Percentiles rank a stretch among this genome's conserved stretches.
phyloP scores from a whole-genome alignment of 345 rosid species.

The Eucalyptus sideroxylon region DNA sequence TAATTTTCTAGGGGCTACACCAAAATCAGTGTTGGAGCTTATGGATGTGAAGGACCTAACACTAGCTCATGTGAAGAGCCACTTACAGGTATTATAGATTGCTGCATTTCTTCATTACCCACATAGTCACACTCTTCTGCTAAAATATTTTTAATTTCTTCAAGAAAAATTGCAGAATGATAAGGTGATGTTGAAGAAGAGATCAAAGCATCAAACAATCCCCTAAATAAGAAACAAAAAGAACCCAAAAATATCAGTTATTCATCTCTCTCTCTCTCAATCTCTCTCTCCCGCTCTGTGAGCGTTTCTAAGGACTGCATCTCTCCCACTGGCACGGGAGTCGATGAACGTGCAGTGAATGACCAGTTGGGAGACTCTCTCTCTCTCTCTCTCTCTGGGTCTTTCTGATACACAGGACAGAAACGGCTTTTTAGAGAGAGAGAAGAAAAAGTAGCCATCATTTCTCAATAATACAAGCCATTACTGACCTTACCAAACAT shows the following conservation, averaged over 20 bases:
- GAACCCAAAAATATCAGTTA: not conserved
- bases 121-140: not conserved
- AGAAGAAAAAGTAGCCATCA: slow-evolving; percentile 33
- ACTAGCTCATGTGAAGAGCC: slow-evolving; percentile 79
- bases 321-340: slow-evolving; percentile 15
- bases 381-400: not conserved
- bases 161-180: not conserved
- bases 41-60: slow-evolving; percentile 80
- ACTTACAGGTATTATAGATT: slow-evolving; percentile 42
- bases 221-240: not conserved
- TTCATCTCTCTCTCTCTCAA: not conserved
- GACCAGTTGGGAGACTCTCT: slow-evolving; percentile 1
- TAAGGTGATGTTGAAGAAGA: not conserved
- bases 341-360: slow-evolving; percentile 19
- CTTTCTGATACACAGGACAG: slow-evolving; percentile 11
- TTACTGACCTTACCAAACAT: slow-evolving; percentile 48
- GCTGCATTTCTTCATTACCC: not conserved
- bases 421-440: not conserved
- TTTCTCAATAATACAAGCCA: slow-evolving; percentile 54
- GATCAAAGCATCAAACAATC: not conserved
- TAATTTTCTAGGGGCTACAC: slow-evolving; percentile 49
- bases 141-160: not conserved
- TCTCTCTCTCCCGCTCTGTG: not conserved
- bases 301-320: not conserved
- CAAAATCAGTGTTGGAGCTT: slow-evolving; percentile 67